These are phyloP conservation scores for Tolypocladium guangdongense DNA, from an alignment of 2,329 filamentous ascomycete genomes.

Conservation along the genomic window DNA sequence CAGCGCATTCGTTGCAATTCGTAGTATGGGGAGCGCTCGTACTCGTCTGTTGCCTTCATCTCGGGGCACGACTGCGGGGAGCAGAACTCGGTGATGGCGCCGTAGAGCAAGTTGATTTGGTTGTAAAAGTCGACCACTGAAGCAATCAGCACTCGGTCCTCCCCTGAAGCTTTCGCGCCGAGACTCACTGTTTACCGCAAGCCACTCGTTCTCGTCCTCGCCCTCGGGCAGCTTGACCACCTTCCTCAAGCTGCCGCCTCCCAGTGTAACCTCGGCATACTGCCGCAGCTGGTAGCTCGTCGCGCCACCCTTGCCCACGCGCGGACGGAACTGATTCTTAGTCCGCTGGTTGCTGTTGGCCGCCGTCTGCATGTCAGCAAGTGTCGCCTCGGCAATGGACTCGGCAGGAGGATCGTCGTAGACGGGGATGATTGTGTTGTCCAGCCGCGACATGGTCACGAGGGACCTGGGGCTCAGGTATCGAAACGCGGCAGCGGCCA, in stretches of 20 bases:
- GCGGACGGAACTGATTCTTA: constrained; percentile 83
- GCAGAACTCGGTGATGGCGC: constrained; percentile 98
- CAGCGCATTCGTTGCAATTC: background rate
- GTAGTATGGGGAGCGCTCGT: constrained; percentile 19
- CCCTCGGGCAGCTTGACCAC: constrained; percentile 95
- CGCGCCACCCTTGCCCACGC: constrained; percentile 76
- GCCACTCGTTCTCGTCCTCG: constrained; percentile 95
- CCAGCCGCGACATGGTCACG: constrained; percentile 18
- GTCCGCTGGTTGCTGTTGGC: constrained; percentile 67
- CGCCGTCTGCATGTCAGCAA: constrained; percentile 18
- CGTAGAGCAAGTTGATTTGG: constrained; percentile 97
- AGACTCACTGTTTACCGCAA: constrained; percentile 86
- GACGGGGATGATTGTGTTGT: constrained; percentile 20
- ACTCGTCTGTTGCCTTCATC: constrained; percentile 99
- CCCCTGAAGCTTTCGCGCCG: background rate
- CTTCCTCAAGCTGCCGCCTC: constrained; percentile 88
- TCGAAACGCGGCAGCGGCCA: constrained; percentile 13
- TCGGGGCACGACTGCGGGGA: constrained; percentile 94
- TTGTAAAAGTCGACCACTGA: constrained; percentile 99
- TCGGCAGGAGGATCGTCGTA: constrained; percentile 15
- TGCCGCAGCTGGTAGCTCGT: constrained; percentile 88
- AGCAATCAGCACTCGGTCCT: constrained; percentile 1
- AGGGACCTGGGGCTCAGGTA: constrained; percentile 22
- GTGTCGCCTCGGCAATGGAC: constrained; percentile 7
- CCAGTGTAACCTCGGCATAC: constrained; percentile 94